A percentile compares a stretch with the other conserved stretches of the same genome.
phyloP scores from a whole-genome alignment of 805 yeast genomes.

The Ascoidea asiatica region DNA sequence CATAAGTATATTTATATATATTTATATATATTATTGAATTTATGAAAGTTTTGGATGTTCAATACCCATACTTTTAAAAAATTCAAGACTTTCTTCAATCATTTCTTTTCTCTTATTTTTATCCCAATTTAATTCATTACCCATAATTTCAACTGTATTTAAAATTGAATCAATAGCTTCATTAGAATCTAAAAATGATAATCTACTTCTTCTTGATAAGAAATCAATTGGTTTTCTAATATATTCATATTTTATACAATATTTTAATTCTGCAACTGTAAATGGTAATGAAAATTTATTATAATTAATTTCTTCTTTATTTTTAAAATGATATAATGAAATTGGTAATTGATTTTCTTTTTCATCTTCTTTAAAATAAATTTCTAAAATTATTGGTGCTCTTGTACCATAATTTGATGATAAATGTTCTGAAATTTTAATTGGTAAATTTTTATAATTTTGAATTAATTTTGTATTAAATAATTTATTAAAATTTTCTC shows the following conservation, averaged over 20 bases:
- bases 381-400: conserved; percentile 62
- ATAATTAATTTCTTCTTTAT: conserved; percentile 21
- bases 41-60: background rate
- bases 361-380: conserved; percentile 28
- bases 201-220: conserved; percentile 84
- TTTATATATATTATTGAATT: background rate
- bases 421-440: conserved; percentile 67
- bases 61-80: conserved; percentile 49
- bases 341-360: conserved; percentile 50
- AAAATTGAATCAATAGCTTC: conserved; percentile 74
- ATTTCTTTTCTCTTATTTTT: conserved; percentile 40
- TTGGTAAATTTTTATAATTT: conserved; percentile 57
- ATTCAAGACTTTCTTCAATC: conserved; percentile 37
- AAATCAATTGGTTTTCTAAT: conserved; percentile 82
- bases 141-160: conserved; percentile 78
- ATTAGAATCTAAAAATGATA: conserved; percentile 81
- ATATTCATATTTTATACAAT: conserved; percentile 72
- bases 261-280: conserved; percentile 81
- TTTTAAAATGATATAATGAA: conserved; percentile 35
- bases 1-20: too few relatives aligned
- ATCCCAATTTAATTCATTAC: conserved; percentile 65
- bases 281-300: conserved; percentile 65
- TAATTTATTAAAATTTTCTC: conserved; percentile 63
- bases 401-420: conserved; percentile 83
- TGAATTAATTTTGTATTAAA: conserved; percentile 71